phyloP scores from a whole-genome alignment of 306 rosid species.

The Aeschynomene evenia region DNA sequence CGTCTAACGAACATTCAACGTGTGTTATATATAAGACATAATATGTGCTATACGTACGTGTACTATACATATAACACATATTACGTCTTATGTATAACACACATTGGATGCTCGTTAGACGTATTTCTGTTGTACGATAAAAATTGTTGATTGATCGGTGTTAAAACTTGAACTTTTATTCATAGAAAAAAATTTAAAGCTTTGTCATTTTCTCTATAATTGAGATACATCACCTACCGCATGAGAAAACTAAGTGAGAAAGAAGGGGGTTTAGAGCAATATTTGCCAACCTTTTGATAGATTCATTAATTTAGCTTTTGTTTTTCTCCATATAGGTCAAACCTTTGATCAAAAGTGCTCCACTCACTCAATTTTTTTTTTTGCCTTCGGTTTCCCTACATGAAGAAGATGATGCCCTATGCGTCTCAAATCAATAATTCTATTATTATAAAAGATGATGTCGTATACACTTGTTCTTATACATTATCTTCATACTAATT shows the following conservation, averaged over 20 bases:
- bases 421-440: conserved; percentile 27
- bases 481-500: conserved; percentile 30
- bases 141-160: no score
- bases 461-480: neutral
- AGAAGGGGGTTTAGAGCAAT: neutral
- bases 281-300: neutral
- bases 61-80: no score
- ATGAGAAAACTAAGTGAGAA: conserved; percentile 1
- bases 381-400: conserved; percentile 29
- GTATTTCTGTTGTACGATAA: no score
- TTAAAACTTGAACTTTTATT: no score
- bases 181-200: no score
- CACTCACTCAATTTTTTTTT: no score
- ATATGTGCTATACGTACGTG: no score
- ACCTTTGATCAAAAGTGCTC: conserved; percentile 26
- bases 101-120: no score
- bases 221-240: conserved; percentile 26
- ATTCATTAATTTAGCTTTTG: conserved; percentile 28
- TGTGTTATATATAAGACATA: no score
- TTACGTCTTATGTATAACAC: no score
- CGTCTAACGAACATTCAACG: no score
- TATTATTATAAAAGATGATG: conserved; percentile 23
- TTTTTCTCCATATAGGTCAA: conserved; percentile 4
- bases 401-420: conserved; percentile 40
- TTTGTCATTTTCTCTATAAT: neutral